phyloP scores from a whole-genome alignment of 371 early-diverging fungal species.

The Chytridiales sp. region DNA sequence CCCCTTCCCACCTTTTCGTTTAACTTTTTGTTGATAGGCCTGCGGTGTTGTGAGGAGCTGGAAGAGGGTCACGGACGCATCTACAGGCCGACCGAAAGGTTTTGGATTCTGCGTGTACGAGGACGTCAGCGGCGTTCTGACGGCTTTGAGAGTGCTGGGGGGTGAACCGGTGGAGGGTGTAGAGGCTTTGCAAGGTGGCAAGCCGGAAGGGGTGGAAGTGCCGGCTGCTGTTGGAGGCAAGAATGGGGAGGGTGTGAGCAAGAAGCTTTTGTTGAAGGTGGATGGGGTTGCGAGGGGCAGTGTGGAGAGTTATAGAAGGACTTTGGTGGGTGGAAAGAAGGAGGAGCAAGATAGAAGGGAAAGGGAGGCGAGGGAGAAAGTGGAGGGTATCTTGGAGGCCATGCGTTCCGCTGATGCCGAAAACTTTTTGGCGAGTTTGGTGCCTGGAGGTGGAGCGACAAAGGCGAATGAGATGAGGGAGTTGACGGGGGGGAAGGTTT shows the following conservation, averaged over 20 bases:
- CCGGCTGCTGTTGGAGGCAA: conserved; percentile 48
- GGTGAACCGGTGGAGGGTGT: conserved; percentile 55
- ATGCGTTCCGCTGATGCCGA: conserved; percentile 16
- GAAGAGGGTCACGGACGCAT: conserved; percentile 69
- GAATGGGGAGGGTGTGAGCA: too few relatives aligned
- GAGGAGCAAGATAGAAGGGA: conserved; percentile 7
- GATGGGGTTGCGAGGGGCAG: conserved; percentile 69
- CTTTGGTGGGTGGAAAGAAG: conserved; percentile 3
- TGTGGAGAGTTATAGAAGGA: conserved; percentile 53
- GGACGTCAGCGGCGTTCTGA: conserved; percentile 64
- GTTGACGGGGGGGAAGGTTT: conserved; percentile 32
- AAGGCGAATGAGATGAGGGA: conserved; percentile 15
- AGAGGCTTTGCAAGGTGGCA: conserved; percentile 35
- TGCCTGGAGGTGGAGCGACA: background rate
- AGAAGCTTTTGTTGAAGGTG: conserved; percentile 54
- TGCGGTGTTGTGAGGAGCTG: conserved; percentile 65
- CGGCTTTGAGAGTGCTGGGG: conserved; percentile 70
- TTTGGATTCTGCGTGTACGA: conserved; percentile 84
- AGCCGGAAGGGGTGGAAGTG: conserved; percentile 44
- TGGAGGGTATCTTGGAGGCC: conserved; percentile 9
- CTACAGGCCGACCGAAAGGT: conserved; percentile 65
- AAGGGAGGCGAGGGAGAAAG: conserved; percentile 1
- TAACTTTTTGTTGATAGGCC: conserved; percentile 44
- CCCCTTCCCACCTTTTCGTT: background rate
- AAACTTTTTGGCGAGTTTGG: conserved; percentile 4